These are phyloP conservation scores for Canna indica DNA, from an alignment of 176 grass and related monocot species.

Conservation along the genomic window DNA sequence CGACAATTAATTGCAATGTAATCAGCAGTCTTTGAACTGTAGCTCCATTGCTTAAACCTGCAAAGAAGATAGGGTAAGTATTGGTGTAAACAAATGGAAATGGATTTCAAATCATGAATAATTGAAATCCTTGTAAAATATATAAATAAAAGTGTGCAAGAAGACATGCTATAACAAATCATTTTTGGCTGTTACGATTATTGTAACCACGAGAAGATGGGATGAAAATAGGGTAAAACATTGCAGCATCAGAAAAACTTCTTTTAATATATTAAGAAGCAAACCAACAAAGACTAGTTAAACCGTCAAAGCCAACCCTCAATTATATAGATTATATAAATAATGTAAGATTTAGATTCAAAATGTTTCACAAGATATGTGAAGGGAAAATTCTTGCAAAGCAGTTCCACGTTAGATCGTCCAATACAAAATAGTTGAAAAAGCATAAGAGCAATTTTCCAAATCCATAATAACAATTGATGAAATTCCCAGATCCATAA, in stretches of 20 bases:
- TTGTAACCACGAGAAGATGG: too few relatives aligned
- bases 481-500: too few relatives aligned
- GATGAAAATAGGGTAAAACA: background rate
- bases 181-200: too few relatives aligned
- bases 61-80: slow-evolving; percentile 2
- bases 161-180: too few relatives aligned
- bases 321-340: too few relatives aligned
- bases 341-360: too few relatives aligned
- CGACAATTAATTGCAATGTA: slow-evolving; percentile 37
- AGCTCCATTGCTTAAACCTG: slow-evolving; percentile 6
- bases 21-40: background rate
- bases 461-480: too few relatives aligned
- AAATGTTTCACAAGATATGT: too few relatives aligned
- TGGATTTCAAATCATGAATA: background rate
- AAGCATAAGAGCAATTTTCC: background rate
- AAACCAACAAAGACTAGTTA: too few relatives aligned
- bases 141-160: background rate
- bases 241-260: background rate
- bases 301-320: too few relatives aligned
- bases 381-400: background rate
- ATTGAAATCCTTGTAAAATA: background rate
- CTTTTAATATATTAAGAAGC: background rate
- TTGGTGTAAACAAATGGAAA: background rate
- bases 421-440: background rate
- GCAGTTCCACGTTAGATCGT: too few relatives aligned